Conservation (phyloP, 129 eudicot genomes). For the Artemisia tridentata region DNA sequence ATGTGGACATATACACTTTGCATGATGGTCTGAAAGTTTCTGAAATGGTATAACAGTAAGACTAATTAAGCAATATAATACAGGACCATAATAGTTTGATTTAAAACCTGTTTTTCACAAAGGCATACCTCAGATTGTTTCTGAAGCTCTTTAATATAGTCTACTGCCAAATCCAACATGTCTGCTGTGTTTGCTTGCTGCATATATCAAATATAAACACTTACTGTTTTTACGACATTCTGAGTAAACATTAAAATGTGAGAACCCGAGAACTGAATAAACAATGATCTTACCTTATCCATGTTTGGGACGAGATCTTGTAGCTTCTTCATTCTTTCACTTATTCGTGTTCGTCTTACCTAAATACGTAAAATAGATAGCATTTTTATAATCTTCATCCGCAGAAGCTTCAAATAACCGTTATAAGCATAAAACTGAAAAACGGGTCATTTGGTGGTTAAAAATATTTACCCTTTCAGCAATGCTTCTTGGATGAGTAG, state of each 20-base stretch:
- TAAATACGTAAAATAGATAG: constrained; percentile 23
- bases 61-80: constrained; percentile 14
- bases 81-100: background rate
- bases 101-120: background rate
- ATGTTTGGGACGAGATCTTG: constrained; percentile 98
- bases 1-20: constrained; percentile 48
- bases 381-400: background rate
- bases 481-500: constrained; percentile 95
- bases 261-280: background rate
- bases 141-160: constrained; percentile 89
- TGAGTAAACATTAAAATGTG: background rate
- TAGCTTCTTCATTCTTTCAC: constrained; percentile 91
- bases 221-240: background rate
- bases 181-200: constrained; percentile 97
- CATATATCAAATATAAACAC: constrained; percentile 20
- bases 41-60: constrained; percentile 33
- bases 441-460: background rate
- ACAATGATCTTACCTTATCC: constrained; percentile 63
- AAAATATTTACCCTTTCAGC: constrained; percentile 72
- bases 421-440: background rate
- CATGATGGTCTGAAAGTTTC: constrained; percentile 37
- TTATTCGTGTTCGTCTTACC: constrained; percentile 86
- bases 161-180: constrained; percentile 95
- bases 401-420: too few species aligned
- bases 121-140: constrained; percentile 56